These are phyloP conservation scores for Anthoceros angustus DNA, from an alignment of 225 moss, liverwort and hornwort species.

Conservation along the genomic window DNA sequence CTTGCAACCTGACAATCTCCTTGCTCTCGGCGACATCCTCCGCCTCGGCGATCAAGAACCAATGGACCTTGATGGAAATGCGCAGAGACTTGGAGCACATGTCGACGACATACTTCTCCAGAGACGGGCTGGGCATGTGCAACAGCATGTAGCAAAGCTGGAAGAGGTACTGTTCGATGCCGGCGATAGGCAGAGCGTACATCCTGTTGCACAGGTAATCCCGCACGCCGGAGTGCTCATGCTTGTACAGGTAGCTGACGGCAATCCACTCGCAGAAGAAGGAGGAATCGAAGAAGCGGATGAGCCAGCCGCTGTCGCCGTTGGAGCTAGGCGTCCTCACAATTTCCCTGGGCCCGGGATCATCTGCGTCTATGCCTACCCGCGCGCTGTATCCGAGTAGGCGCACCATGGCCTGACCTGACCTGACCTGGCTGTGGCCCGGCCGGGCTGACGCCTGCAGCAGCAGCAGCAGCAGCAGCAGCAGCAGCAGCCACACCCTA, in stretches of 20 bases:
- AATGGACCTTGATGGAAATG: constrained; percentile 95
- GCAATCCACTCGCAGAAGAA: constrained; percentile 99
- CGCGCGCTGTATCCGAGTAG: constrained; percentile 83
- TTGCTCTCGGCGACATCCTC: constrained; percentile 67
- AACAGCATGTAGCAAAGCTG: constrained; percentile 97
- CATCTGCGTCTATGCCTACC: constrained; percentile 44
- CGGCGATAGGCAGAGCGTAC: constrained; percentile 78
- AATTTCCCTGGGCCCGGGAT: constrained; percentile 52
- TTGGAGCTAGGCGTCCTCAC: constrained; percentile 45
- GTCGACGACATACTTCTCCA: constrained; percentile 87
- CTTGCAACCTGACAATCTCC: constrained; percentile 59
- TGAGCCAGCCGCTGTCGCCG: constrained; percentile 97
- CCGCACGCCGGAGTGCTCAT: constrained; percentile 95
- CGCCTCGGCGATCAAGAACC: constrained; percentile 91
- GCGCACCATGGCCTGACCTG: constrained; percentile 63
- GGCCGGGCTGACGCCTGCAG: no score
- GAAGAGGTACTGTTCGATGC: constrained; percentile 88
- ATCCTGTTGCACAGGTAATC: constrained; percentile 98
- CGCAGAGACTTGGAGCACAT: constrained; percentile 99
- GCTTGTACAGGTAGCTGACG: constrained; percentile 97
- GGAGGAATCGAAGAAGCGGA: constrained; percentile 95
- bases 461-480: no score
- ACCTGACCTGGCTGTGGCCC: not conserved
- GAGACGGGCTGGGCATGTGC: constrained; percentile 92
- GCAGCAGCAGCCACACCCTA: no score